Evolutionary conservation across 257 asterid genomes (phyloP).

Genomic region (Solanum ossicruentum): DNA sequence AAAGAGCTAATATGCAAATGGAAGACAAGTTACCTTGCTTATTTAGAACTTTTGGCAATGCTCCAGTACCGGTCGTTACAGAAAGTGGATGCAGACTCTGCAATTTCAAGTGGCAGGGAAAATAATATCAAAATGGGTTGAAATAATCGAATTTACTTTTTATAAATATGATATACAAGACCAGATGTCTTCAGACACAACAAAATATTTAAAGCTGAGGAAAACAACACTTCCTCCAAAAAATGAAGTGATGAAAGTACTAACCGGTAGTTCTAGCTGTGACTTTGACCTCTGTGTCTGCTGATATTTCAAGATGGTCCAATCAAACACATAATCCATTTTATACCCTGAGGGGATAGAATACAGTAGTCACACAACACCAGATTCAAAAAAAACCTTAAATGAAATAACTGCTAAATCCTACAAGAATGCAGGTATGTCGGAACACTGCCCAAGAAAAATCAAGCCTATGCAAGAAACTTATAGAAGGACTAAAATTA

Average conservation of each 20-base stretch:
- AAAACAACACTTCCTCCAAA: background rate
- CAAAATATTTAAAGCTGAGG: background rate
- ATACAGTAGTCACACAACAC: background rate
- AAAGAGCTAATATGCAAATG: background rate
- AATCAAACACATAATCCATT: constrained; percentile 15
- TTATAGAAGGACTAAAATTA: background rate
- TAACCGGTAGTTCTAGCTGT: constrained; percentile 1
- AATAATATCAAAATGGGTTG: background rate
- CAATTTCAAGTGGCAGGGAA: background rate
- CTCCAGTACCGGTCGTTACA: background rate
- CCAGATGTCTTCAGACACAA: background rate
- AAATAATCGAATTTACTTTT: background rate
- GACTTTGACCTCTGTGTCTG: constrained; percentile 9
- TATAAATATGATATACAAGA: background rate
- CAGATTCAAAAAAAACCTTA: background rate
- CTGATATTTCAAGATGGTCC: constrained; percentile 22
- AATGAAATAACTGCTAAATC: background rate
- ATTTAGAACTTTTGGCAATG: background rate
- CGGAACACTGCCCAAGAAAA: background rate
- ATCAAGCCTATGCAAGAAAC: background rate
- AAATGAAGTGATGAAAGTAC: background rate
- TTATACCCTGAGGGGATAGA: constrained; percentile 4
- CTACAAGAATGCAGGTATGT: background rate
- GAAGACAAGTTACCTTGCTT: constrained; percentile 1
- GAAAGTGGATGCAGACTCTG: constrained; percentile 3